Evolutionary conservation across 2,329 filamentous ascomycete species (phyloP).

Genomic region (Exophiala calicioides): DNA sequence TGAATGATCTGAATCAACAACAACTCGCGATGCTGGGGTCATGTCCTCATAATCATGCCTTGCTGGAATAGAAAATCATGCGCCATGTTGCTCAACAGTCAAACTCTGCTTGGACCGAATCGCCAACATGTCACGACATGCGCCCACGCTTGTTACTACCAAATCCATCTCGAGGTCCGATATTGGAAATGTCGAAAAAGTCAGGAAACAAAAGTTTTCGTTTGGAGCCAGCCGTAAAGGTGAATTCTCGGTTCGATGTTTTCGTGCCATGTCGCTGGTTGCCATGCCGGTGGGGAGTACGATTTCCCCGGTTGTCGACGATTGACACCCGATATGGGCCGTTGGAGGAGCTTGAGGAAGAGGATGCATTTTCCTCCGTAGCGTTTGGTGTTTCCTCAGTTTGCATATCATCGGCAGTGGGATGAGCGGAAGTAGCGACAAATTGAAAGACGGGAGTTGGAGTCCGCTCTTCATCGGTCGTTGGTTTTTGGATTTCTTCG

Average conservation of each 20-base stretch:
- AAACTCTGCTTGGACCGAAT: neutral
- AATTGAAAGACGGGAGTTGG: slow-evolving; percentile 27
- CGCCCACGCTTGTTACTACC: slow-evolving; percentile 46
- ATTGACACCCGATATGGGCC: slow-evolving; percentile 47
- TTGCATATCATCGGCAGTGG: slow-evolving; percentile 42
- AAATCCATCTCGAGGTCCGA: slow-evolving; percentile 44
- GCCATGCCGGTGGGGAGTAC: slow-evolving; percentile 43
- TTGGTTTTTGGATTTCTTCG: slow-evolving; percentile 35
- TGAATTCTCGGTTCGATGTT: slow-evolving; percentile 41
- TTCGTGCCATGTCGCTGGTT: slow-evolving; percentile 41
- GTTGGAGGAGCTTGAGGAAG: slow-evolving; percentile 29
- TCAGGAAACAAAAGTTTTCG: slow-evolving; percentile 50
- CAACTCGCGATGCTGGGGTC: slow-evolving; percentile 25
- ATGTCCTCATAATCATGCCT: slow-evolving; percentile 24
- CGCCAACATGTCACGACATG: slow-evolving; percentile 36
- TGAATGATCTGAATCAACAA: slow-evolving; percentile 17
- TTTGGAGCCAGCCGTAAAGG: slow-evolving; percentile 47
- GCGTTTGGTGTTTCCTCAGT: slow-evolving; percentile 38
- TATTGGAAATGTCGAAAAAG: slow-evolving; percentile 52
- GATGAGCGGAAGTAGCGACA: slow-evolving; percentile 10
- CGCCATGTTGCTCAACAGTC: slow-evolving; percentile 4
- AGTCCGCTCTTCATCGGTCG: slow-evolving; percentile 5
- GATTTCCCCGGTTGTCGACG: slow-evolving; percentile 43
- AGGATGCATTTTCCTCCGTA: slow-evolving; percentile 24
- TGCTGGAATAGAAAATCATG: too few species aligned